Percentiles rank a stretch among this genome's conserved stretches.
phyloP scores from a whole-genome alignment of 208 protist species.

The Plasmodiophora brassicae region DNA sequence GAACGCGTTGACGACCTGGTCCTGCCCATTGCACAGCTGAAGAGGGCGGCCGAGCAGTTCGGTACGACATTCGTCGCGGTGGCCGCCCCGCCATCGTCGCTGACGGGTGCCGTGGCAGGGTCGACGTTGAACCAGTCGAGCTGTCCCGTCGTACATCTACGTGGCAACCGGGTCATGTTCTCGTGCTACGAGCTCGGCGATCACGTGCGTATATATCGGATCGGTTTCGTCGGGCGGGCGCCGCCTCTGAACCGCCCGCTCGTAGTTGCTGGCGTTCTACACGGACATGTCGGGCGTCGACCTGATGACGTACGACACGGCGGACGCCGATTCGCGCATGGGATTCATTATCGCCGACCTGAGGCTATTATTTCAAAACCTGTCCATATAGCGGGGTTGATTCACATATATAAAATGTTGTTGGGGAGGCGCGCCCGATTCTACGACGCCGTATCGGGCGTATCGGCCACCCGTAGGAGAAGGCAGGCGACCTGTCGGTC shows the following conservation, averaged over 20 bases:
- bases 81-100: no score
- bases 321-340: background rate
- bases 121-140: background rate
- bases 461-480: no score
- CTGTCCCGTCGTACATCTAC: background rate
- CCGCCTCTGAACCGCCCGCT: no score
- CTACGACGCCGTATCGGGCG: no score
- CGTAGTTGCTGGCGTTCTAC: conserved; percentile 18
- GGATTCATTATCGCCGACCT: background rate
- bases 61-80: background rate
- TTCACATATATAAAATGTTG: no score
- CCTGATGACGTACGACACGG: background rate
- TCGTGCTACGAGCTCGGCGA: conserved; percentile 31
- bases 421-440: no score
- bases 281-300: background rate
- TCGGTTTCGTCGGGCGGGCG: background rate
- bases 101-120: background rate
- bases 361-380: background rate
- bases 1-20: background rate
- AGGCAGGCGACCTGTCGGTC: no score
- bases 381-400: no score
- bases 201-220: background rate
- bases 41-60: background rate
- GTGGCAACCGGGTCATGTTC: conserved; percentile 8
- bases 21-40: conserved; percentile 1